These are phyloP conservation scores for Priceomyces castillae DNA, from an alignment of 805 yeast species.

Conservation along the genomic window DNA sequence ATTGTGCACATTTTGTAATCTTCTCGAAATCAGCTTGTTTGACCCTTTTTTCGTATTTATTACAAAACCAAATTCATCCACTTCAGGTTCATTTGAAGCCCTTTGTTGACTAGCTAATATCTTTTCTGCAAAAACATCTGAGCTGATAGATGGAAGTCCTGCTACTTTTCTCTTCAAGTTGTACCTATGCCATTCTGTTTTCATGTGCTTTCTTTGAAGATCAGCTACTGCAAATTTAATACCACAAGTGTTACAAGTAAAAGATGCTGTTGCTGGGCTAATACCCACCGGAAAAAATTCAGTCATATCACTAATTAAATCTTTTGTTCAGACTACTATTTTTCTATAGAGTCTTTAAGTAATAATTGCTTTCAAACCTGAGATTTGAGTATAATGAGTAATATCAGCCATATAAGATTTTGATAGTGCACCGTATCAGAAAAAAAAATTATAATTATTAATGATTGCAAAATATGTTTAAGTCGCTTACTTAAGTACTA, in stretches of 20 bases:
- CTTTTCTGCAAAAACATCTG: conserved; percentile 69
- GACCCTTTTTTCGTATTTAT: conserved; percentile 27
- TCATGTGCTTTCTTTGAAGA: conserved; percentile 43
- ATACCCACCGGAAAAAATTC: neutral
- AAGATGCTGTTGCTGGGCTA: conserved; percentile 15
- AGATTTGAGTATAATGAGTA: no score
- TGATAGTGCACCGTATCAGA: no score
- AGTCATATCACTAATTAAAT: conserved; percentile 7
- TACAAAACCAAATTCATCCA: conserved; percentile 56
- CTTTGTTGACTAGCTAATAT: conserved; percentile 36
- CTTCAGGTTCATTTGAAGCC: conserved; percentile 24
- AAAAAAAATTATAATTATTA: no score
- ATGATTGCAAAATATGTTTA: no score
- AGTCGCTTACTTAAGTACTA: no score
- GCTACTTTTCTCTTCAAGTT: conserved; percentile 45
- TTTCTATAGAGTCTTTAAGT: no score
- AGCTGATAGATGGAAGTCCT: conserved; percentile 66
- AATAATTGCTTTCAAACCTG: no score
- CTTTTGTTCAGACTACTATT: no score
- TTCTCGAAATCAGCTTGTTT: conserved; percentile 39
- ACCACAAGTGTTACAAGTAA: conserved; percentile 42
- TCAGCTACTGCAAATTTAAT: conserved; percentile 37
- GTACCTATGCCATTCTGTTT: conserved; percentile 46
- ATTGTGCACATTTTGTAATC: conserved; percentile 30
- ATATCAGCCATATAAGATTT: no score